Evolutionary conservation across 2,329 filamentous ascomycete genomes (phyloP).

Genomic region (Pseudocercospora fuligena): DNA sequence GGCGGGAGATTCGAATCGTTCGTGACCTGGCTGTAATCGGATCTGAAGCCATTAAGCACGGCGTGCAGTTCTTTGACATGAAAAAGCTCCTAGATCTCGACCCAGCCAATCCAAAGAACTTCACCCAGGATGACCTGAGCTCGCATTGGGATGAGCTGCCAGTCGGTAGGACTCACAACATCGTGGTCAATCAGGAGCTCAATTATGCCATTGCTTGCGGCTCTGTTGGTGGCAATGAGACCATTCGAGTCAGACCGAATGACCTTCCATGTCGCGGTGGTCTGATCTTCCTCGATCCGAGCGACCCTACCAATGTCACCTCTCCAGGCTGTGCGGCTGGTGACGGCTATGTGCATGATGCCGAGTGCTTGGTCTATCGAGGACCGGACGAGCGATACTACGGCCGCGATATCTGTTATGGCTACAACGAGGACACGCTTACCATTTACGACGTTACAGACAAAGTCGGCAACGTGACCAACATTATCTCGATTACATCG

Average conservation of each 20-base stretch:
- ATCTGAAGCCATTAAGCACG: slow-evolving; percentile 55
- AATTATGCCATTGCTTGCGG: slow-evolving; percentile 46
- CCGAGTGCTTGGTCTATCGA: slow-evolving; percentile 57
- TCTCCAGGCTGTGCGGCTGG: slow-evolving; percentile 54
- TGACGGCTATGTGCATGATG: slow-evolving; percentile 63
- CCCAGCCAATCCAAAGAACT: slow-evolving; percentile 49
- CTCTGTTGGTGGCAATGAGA: slow-evolving; percentile 29
- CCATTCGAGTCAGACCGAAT: slow-evolving; percentile 23
- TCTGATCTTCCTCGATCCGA: slow-evolving; percentile 59
- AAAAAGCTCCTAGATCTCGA: slow-evolving; percentile 57
- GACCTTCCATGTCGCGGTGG: slow-evolving; percentile 51
- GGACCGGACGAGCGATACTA: slow-evolving; percentile 53
- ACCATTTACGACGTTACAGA: slow-evolving; percentile 54
- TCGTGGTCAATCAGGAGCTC: slow-evolving; percentile 57
- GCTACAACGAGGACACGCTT: slow-evolving; percentile 56
- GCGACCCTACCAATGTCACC: slow-evolving; percentile 55
- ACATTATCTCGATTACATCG: slow-evolving; percentile 53
- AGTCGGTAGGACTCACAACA: slow-evolving; percentile 52
- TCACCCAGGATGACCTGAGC: slow-evolving; percentile 41
- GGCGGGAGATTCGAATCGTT: slow-evolving; percentile 58
- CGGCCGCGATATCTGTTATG: slow-evolving; percentile 56
- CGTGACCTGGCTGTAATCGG: slow-evolving; percentile 51
- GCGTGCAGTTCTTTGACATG: slow-evolving; percentile 68
- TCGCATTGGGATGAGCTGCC: slow-evolving; percentile 22
- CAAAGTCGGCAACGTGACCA: slow-evolving; percentile 42